Evolutionary conservation across 192 early-diverging fungal genomes (phyloP).

Genomic region (Podila minutissima): DNA sequence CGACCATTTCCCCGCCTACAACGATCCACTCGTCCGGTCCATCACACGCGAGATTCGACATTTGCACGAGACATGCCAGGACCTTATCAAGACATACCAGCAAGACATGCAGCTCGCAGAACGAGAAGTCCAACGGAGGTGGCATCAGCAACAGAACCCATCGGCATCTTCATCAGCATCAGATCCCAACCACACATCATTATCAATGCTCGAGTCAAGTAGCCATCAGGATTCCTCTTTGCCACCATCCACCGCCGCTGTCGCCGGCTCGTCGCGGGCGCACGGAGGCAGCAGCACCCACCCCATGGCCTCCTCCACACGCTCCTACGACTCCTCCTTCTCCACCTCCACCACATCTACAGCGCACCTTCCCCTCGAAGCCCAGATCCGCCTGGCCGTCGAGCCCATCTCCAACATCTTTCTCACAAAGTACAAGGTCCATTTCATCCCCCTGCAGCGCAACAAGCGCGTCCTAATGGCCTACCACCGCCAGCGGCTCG

Average conservation of each 20-base stretch:
- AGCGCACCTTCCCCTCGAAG: constrained; percentile 3
- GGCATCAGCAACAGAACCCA: constrained; percentile 13
- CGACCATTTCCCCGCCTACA: constrained; percentile 80
- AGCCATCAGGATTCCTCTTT: background rate
- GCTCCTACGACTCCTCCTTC: background rate
- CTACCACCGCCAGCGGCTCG: constrained; percentile 80
- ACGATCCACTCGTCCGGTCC: constrained; percentile 80
- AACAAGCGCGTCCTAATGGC: constrained; percentile 92
- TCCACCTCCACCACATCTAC: constrained; percentile 3
- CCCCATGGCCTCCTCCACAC: background rate
- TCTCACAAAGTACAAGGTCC: constrained; percentile 55
- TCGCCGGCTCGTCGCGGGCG: background rate
- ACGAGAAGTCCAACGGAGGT: constrained; percentile 14
- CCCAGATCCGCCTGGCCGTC: constrained; percentile 18
- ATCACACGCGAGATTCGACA: constrained; percentile 83
- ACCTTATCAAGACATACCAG: constrained; percentile 49
- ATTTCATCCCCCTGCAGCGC: constrained; percentile 68
- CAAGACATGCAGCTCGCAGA: constrained; percentile 24
- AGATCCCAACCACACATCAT: constrained; percentile 29
- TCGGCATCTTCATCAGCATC: background rate
- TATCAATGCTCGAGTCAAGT: constrained; percentile 15
- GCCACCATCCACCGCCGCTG: background rate
- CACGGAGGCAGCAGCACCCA: background rate
- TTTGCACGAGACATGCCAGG: constrained; percentile 61
- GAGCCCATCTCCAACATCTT: constrained; percentile 52